phyloP scores from a whole-genome alignment of 1,139 yeast species.

The Meyerozyma carpophila region DNA sequence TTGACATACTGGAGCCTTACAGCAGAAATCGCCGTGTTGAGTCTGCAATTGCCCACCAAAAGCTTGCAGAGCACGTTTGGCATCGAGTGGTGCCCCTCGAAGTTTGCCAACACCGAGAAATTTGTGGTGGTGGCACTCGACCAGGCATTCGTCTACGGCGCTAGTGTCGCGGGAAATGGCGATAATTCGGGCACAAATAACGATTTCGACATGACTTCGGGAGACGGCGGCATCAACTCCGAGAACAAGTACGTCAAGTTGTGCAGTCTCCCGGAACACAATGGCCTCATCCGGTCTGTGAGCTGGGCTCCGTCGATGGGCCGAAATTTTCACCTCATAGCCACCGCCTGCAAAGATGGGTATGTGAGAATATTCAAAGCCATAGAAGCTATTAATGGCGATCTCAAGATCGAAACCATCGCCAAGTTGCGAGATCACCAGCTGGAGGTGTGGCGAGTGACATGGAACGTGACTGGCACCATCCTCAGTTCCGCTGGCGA shows the following conservation, averaged over 20 bases:
- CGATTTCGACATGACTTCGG: constrained; percentile 4
- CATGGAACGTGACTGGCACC: constrained; percentile 94
- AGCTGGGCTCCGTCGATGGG: constrained; percentile 99
- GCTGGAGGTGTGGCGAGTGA: constrained; percentile 92
- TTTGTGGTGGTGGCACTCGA: constrained; percentile 83
- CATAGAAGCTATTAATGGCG: constrained; percentile 33
- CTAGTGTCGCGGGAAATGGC: constrained; percentile 33
- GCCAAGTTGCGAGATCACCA: constrained; percentile 62
- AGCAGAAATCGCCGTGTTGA: constrained; percentile 65
- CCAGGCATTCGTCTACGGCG: constrained; percentile 73
- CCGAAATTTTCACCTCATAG: constrained; percentile 76
- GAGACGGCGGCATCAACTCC: constrained; percentile 8
- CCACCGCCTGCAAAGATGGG: constrained; percentile 96
- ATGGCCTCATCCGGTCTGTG: constrained; percentile 81
- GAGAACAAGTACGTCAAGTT: constrained; percentile 26
- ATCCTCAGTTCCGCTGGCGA: constrained; percentile 92
- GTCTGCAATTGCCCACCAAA: constrained; percentile 58
- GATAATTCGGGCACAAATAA: constrained; percentile 17
- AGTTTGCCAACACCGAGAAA: constrained; percentile 68
- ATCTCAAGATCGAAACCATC: constrained; percentile 30
- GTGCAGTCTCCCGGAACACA: constrained; percentile 64
- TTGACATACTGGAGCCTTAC: constrained; percentile 76
- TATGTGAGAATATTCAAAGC: constrained; percentile 80
- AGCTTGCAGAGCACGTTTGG: constrained; percentile 85
- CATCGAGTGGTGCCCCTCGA: constrained; percentile 90